Conservation (phyloP, 345 rosid genomes). For the Bretschneidera sinensis region DNA sequence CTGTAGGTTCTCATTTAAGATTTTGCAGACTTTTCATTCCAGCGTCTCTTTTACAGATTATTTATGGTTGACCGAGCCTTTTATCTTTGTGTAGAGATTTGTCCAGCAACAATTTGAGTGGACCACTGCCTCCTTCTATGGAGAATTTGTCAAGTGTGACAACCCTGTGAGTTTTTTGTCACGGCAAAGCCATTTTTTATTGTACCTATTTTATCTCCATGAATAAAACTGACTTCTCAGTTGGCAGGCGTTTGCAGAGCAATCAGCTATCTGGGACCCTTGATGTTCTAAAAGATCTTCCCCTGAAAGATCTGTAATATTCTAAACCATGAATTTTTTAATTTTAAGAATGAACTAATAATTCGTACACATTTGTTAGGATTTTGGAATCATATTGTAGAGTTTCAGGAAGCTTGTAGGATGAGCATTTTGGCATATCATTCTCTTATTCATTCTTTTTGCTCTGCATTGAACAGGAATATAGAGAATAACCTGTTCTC, state of each 20-base stretch:
- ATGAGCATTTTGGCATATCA: neutral
- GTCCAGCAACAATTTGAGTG: conserved; percentile 80
- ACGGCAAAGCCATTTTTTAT: neutral
- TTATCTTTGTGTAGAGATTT: conserved; percentile 58
- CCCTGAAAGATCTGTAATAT: conserved; percentile 73
- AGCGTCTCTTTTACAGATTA: conserved; percentile 8
- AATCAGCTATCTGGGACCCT: conserved; percentile 87
- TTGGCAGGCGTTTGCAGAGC: conserved; percentile 78
- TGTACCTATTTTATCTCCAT: neutral
- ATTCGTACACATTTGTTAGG: neutral
- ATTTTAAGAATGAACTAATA: conserved; percentile 11
- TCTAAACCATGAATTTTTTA: conserved; percentile 24
- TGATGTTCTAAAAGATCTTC: conserved; percentile 80
- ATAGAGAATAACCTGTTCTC: conserved; percentile 80
- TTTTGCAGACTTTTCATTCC: neutral
- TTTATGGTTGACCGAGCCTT: conserved; percentile 18
- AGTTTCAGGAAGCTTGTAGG: conserved; percentile 6
- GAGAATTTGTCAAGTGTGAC: conserved; percentile 50
- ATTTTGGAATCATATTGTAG: neutral
- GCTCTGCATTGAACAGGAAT: conserved; percentile 49
- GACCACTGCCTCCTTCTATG: conserved; percentile 75
- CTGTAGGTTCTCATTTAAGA: conserved; percentile 50
- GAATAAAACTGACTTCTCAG: conserved; percentile 31
- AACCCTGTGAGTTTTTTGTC: conserved; percentile 60
- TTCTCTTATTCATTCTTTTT: conserved; percentile 5